phyloP scores from a whole-genome alignment of 139 green algal genomes.

The Yamagishiella unicocca region DNA sequence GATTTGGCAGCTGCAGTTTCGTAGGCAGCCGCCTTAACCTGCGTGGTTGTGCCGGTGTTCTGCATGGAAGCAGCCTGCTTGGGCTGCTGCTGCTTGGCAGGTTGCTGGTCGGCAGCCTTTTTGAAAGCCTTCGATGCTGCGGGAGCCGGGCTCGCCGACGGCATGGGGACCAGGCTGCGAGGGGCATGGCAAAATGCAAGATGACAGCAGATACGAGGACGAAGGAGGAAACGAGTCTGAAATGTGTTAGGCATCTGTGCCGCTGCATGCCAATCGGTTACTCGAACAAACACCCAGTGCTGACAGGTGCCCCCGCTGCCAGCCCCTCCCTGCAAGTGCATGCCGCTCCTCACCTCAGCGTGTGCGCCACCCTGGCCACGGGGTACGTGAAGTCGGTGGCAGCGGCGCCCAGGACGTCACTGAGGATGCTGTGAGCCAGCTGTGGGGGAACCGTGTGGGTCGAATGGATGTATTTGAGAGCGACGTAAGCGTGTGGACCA shows the following conservation, averaged over 20 bases:
- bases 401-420: not conserved
- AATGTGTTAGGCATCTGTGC: too few species aligned
- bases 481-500: too few species aligned
- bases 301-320: not conserved
- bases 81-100: not conserved
- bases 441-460: too few species aligned
- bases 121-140: not conserved
- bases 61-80: not conserved
- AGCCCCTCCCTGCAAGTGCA: not conserved
- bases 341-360: conserved; percentile 1
- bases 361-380: conserved; percentile 6
- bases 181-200: too few species aligned
- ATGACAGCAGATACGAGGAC: too few species aligned
- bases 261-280: not conserved
- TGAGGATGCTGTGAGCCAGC: conserved; percentile 20
- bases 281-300: not conserved
- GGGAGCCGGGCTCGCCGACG: not conserved
- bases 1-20: too few species aligned
- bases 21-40: not conserved
- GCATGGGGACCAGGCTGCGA: conserved; percentile 34
- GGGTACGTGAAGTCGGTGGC: conserved; percentile 31
- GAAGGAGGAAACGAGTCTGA: not conserved
- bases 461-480: too few species aligned
- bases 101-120: not conserved
- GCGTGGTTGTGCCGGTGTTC: not conserved